Evolutionary conservation across 2,329 filamentous ascomycete species (phyloP).

Genomic region (Colletotrichum noveboracense): DNA sequence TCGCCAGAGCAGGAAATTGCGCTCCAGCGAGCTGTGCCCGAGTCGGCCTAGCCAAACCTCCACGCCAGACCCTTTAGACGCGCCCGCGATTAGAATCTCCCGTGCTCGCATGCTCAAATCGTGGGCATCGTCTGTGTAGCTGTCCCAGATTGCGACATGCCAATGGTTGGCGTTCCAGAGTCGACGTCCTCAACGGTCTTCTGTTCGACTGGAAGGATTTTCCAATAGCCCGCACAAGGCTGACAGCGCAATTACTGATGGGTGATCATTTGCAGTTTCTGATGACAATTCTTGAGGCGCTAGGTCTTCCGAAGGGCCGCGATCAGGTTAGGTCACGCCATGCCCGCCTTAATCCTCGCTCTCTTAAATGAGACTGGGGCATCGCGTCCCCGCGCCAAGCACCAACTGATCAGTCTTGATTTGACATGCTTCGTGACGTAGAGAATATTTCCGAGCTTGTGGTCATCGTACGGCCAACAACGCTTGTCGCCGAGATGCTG

Average conservation of each 20-base stretch:
- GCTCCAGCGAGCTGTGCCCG: not conserved
- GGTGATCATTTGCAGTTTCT: not conserved
- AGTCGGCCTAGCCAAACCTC: not conserved
- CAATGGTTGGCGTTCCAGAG: not conserved
- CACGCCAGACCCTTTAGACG: not conserved
- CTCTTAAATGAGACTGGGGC: not conserved
- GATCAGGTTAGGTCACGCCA: not conserved
- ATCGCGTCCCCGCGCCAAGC: not conserved
- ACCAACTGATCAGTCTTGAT: not conserved
- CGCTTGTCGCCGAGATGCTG: not conserved
- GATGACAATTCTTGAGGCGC: not conserved
- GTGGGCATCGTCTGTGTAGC: not conserved
- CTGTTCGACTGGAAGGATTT: not conserved
- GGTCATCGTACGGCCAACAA: not conserved
- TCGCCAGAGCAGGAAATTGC: constrained; percentile 2
- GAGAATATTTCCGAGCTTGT: not conserved
- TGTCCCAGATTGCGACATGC: not conserved
- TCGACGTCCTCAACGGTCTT: not conserved
- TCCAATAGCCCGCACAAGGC: not conserved
- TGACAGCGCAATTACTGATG: not conserved
- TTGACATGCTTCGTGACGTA: not conserved
- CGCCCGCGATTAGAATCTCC: not conserved
- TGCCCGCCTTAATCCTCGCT: not conserved
- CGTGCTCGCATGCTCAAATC: not conserved
- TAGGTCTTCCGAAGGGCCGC: not conserved